These are phyloP conservation scores for Malassezia pachydermatis DNA, from an alignment of 1,284 basidiomycete genomes.

Conservation along the genomic window DNA sequence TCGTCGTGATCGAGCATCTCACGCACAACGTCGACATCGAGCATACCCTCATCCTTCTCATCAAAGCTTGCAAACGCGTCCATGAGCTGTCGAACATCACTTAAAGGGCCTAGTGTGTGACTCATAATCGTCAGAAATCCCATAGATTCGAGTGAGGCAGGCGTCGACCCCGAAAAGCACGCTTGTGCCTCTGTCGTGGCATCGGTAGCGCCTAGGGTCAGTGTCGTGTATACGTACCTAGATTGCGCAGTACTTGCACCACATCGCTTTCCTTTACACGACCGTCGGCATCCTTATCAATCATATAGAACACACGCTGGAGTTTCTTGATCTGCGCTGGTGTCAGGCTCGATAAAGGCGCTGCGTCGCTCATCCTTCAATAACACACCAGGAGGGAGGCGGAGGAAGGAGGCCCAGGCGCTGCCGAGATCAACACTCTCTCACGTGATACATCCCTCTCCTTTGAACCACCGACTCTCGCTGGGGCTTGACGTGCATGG, in stretches of 20 bases:
- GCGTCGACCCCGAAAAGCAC: constrained; percentile 16
- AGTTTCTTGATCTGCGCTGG: constrained; percentile 49
- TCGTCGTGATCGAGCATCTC: constrained; percentile 38
- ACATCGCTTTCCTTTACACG: constrained; percentile 43
- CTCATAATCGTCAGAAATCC: constrained; percentile 47
- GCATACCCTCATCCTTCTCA: constrained; percentile 38
- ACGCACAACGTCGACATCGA: constrained; percentile 30
- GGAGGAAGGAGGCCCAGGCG: background rate
- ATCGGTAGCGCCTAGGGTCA: background rate
- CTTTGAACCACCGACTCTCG: background rate
- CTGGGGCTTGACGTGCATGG: background rate
- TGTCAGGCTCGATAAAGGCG: constrained; percentile 17
- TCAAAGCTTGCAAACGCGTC: constrained; percentile 48
- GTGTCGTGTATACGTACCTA: constrained; percentile 29
- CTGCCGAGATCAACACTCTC: constrained; percentile 1
- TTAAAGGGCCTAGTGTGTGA: constrained; percentile 31
- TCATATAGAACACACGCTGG: constrained; percentile 49
- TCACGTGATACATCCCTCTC: background rate
- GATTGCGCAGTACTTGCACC: constrained; percentile 35
- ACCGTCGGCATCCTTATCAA: constrained; percentile 49
- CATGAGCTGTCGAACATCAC: constrained; percentile 32
- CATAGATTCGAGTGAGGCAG: constrained; percentile 31
- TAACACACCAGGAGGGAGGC: no score
- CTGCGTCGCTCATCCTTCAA: constrained; percentile 5
- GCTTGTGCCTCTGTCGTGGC: constrained; percentile 3